Percentiles rank a stretch among this genome's conserved stretches.
phyloP scores from a whole-genome alignment of 1,284 basidiomycete genomes.

The Phellinidium pouzarii region DNA sequence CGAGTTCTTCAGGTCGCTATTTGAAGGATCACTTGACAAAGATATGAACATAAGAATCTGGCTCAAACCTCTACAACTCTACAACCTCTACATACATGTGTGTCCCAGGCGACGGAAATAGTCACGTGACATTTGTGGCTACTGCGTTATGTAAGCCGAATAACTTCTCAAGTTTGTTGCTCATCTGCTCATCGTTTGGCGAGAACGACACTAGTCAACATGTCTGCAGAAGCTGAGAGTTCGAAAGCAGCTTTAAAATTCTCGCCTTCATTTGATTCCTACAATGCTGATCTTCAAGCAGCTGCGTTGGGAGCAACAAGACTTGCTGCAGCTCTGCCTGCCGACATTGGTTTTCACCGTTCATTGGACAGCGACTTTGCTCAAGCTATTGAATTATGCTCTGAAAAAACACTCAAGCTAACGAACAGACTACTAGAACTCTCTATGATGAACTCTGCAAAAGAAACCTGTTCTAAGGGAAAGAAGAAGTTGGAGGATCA shows the following conservation, averaged over 20 bases:
- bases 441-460: constrained; percentile 33
- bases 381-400: constrained; percentile 56
- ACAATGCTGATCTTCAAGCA: constrained; percentile 47
- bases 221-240: constrained; percentile 15
- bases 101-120: too few species aligned
- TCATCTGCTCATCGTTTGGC: too few species aligned
- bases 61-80: too few species aligned
- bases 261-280: constrained; percentile 30
- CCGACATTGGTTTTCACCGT: constrained; percentile 78
- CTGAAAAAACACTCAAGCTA: constrained; percentile 52
- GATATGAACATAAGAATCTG: too few species aligned
- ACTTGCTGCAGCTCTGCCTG: constrained; percentile 49
- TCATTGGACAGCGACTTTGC: constrained; percentile 73
- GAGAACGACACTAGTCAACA: too few species aligned
- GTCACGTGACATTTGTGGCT: neutral
- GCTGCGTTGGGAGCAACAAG: constrained; percentile 56
- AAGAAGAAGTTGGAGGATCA: constrained; percentile 50
- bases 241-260: constrained; percentile 15
- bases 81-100: too few species aligned
- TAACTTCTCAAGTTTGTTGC: too few species aligned
- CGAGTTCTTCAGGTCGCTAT: too few species aligned
- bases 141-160: neutral
- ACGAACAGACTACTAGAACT: constrained; percentile 59
- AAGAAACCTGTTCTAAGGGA: constrained; percentile 36
- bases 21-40: too few species aligned